Evolutionary conservation across 495 filamentous ascomycete species (phyloP).

Genomic region (Aspergillus conjunctus): DNA sequence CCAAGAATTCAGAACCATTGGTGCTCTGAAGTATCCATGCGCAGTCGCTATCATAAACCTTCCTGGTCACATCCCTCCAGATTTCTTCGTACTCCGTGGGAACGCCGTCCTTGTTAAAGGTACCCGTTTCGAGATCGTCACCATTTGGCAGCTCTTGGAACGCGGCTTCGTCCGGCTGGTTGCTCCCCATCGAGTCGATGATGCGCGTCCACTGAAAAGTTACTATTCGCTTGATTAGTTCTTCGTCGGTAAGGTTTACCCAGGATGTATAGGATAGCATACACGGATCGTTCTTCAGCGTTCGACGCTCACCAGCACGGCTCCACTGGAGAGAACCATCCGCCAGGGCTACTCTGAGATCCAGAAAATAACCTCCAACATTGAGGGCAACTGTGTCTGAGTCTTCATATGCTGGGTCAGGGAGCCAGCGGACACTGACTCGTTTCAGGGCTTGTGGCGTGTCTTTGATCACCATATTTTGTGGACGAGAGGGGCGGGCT

Average conservation of each 20-base stretch:
- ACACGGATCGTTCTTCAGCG: background rate
- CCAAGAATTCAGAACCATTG: background rate
- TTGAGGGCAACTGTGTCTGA: background rate
- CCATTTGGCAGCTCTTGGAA: background rate
- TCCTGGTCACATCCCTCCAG: background rate
- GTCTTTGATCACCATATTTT: background rate
- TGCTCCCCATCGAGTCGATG: background rate
- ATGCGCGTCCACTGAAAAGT: conserved; percentile 2
- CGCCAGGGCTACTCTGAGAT: background rate
- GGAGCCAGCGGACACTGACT: background rate
- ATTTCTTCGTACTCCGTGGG: background rate
- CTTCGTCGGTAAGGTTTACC: background rate
- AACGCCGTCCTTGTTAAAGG: background rate
- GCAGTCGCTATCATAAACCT: background rate
- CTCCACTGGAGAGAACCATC: background rate
- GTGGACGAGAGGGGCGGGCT: background rate
- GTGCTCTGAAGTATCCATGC: conserved; percentile 1
- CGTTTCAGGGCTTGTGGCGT: background rate
- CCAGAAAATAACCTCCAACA: conserved; percentile 2
- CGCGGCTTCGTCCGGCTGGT: background rate
- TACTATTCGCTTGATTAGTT: background rate
- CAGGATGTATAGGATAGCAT: background rate
- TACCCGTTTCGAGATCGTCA: background rate
- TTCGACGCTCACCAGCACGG: background rate
- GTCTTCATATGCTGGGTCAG: background rate